Evolutionary conservation across 495 filamentous ascomycete species (phyloP).

Genomic region (Aspergillus egyptiacus): DNA sequence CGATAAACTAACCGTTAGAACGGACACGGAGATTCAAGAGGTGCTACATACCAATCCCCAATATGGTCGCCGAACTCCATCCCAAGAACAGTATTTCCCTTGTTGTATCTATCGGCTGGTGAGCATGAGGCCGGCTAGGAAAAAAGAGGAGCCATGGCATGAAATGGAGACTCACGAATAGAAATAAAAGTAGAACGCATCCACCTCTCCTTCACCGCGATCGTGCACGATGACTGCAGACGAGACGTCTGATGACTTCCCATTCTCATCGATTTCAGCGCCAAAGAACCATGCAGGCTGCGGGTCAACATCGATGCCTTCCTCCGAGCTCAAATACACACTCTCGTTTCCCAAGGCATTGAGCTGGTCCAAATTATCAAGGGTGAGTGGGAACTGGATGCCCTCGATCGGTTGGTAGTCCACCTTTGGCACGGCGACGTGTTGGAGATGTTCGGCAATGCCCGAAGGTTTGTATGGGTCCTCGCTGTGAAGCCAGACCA

Average conservation of each 20-base stretch:
- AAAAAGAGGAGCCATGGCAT: not conserved
- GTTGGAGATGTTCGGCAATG: conserved; percentile 46
- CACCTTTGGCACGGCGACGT: conserved; percentile 50
- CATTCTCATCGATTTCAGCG: conserved; percentile 41
- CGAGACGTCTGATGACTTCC: conserved; percentile 41
- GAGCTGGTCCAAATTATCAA: conserved; percentile 50
- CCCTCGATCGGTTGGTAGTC: conserved; percentile 44
- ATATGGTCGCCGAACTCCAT: conserved; percentile 56
- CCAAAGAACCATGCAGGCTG: conserved; percentile 50
- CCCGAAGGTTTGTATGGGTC: conserved; percentile 57
- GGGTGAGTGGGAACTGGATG: conserved; percentile 42
- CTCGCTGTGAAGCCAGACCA: conserved; percentile 51
- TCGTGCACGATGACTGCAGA: conserved; percentile 52
- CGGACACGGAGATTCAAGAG: not conserved
- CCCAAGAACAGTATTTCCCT: conserved; percentile 43
- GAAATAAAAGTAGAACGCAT: conserved; percentile 68
- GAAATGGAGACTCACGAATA: conserved; percentile 42
- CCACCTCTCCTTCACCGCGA: conserved; percentile 47
- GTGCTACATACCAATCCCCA: conserved; percentile 48
- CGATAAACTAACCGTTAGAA: not conserved
- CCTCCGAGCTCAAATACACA: conserved; percentile 54
- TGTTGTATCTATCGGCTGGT: conserved; percentile 38
- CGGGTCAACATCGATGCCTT: conserved; percentile 46
- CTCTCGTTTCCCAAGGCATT: conserved; percentile 43
- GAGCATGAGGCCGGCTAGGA: not conserved